Evolutionary conservation across 75 land plant genomes (phyloP), one percentile per base, ranked within the genome.

Genomic region (Cunninghamia lanceolata): DNA sequence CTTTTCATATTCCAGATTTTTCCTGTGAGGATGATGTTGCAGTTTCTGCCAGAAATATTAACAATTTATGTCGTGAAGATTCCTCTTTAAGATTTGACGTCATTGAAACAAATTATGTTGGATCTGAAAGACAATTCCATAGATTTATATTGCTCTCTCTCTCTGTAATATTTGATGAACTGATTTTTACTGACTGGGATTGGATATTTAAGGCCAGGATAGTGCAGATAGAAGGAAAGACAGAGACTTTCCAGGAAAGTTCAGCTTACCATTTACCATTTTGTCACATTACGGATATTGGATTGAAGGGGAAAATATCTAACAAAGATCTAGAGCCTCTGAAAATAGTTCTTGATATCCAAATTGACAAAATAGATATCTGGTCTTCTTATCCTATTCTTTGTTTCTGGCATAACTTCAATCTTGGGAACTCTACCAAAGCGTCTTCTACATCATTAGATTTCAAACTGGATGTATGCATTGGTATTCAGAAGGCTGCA

Each of bases 301-400:
- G 52, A 83, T 40, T 88, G 9, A 89, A 75, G 73, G 85, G 83
- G 56, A 83, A 88, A 47, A n/a, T 88, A 79, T 47, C 11, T 76
- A 21, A 59, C 36, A 78, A 70, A 28, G n/a, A 78, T 39, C n/a
- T 10, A 52, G 46, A 66, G 77, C 36, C 10, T 21, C 13, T 83
- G 4, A 2, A 83, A 81, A 15, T 90, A 0, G 52, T 71, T 68
- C 38, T 63, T 45, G 89, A 86, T 9, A 30, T 93, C 53, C 84
- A 84, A 32, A 87, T 84, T 52, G 94, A 93, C 38, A 45, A 82
- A 74, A 70, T 93, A 9, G 93, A 96, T 86, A 73, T 93, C 1
- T 95, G 93, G 88, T 88, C 93, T 77, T 95, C 99, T 4, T 86
- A 91, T 89, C 92, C 93, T n/a, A 73, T 93, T 42, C 70, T 97